Evolutionary conservation across 768 basidiomycete genomes (phyloP), one percentile per base, ranked within the genome.

Genomic region (Termitomyces sp.): DNA sequence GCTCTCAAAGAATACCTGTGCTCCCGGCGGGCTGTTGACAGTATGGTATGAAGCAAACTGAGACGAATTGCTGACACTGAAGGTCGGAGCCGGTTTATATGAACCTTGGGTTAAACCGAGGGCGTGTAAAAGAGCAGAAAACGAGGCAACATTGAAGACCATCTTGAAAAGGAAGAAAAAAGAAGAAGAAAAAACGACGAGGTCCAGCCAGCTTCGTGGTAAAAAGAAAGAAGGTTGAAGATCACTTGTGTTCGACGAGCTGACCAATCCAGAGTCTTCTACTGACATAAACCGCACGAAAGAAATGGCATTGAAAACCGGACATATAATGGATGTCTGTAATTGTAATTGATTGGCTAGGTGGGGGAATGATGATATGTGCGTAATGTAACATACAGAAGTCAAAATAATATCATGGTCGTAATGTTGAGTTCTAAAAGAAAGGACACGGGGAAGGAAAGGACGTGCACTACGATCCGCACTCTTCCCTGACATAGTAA

Each of bases 401-500:
- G 55, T 56, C 56, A 62, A 67, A 65, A 68, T 69, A 75, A 70
- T 58, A 69, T 71, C 68, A 72, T 65, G 65, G 25, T 48, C 42
- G 63, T 69, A 69, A 67, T 66, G 68, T 66, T 62, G 60, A 54
- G 50, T 59, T 52, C 54, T 48, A 65, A 67, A 65, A 32, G 57
- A 57, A 61, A 59, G 59, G 54, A 48, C 59, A 67, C 65, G 63
- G 67, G 69, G 69, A 68, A 71, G 74, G 70, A 70, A 70, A 68
- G 76, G 77, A 73, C 74, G 78, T 78, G 78, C 77, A 75, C 81
- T 81, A 79, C 79, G 71, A 76, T 79, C 75, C 75, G 69, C 66
- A 63, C 74, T 74, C 73, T 74, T 74, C 74, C 70, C 64, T 48
- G 59, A 63, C 56, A 63, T 66, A 55, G 47, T 46, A 31, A 58